Evolutionary conservation across 148 eudicot genomes (phyloP).

Genomic region (Gaultheria prostrata): DNA sequence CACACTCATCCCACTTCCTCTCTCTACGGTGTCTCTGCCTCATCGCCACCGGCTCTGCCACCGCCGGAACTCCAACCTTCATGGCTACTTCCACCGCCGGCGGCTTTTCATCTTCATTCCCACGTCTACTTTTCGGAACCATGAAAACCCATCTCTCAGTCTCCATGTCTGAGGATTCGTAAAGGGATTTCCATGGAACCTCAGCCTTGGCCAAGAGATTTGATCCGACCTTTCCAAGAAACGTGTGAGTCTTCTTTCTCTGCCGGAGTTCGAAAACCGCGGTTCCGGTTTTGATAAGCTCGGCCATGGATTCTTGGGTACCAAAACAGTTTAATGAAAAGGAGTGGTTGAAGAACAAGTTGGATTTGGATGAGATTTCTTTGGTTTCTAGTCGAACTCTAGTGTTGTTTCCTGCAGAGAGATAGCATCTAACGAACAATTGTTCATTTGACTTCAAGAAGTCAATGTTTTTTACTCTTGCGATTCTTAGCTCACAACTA

Average conservation of each 20-base stretch:
- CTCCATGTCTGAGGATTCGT: conserved; percentile 39
- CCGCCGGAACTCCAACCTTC: conserved; percentile 24
- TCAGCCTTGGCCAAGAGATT: conserved; percentile 45
- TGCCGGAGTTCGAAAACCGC: conserved; percentile 45
- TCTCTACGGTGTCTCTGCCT: conserved; percentile 17
- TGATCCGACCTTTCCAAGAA: conserved; percentile 32
- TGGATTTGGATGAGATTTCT: conserved; percentile 36
- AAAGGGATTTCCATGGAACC: conserved; percentile 46
- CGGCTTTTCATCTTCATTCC: conserved; percentile 30
- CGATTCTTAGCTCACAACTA: conserved; percentile 38
- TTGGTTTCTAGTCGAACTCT: conserved; percentile 44
- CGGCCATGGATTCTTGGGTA: conserved; percentile 27
- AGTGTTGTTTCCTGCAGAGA: conserved; percentile 38
- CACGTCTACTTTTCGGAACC: background rate
- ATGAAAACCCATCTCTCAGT: conserved; percentile 40
- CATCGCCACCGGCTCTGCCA: conserved; percentile 8
- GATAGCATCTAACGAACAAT: conserved; percentile 52
- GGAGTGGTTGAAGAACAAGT: conserved; percentile 37
- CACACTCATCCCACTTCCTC: conserved; percentile 30
- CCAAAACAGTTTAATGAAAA: conserved; percentile 54
- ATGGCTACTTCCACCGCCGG: conserved; percentile 41
- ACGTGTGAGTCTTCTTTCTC: conserved; percentile 23
- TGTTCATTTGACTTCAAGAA: conserved; percentile 17
- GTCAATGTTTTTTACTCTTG: conserved; percentile 45
- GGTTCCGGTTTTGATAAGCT: conserved; percentile 23